phyloP scores from a whole-genome alignment of 345 rosid genomes.

The Eucalyptus tenuipes region DNA sequence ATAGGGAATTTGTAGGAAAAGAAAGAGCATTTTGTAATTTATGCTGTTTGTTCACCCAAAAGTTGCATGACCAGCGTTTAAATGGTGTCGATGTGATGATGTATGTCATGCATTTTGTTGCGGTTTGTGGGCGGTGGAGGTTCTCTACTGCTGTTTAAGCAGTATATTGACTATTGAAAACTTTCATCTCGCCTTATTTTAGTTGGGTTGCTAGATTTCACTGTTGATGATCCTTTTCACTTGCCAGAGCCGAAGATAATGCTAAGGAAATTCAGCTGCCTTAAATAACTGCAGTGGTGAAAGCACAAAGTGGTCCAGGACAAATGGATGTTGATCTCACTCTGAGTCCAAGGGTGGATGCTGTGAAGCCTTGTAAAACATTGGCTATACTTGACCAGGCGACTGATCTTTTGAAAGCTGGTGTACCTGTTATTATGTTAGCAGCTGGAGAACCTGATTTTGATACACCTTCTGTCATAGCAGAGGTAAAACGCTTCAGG shows the following conservation, averaged over 20 bases:
- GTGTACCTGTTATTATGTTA: constrained; percentile 71
- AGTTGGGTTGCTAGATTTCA: not conserved
- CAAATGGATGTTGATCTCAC: constrained; percentile 43
- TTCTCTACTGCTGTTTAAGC: not conserved
- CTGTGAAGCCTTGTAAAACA: constrained; percentile 85
- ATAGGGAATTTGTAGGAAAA: not conserved
- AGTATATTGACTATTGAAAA: not conserved
- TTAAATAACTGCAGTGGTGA: constrained; percentile 18
- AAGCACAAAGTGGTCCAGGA: constrained; percentile 20
- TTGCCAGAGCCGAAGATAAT: constrained; percentile 14
- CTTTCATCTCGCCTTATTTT: not conserved
- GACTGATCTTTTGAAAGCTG: constrained; percentile 79
- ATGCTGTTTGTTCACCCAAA: not conserved
- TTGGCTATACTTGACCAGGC: constrained; percentile 88
- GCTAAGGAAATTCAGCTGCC: constrained; percentile 8
- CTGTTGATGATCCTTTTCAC: not conserved
- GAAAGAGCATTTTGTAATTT: not conserved
- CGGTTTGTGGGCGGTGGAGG: not conserved
- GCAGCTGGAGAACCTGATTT: constrained; percentile 99
- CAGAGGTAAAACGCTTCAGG: constrained; percentile 35
- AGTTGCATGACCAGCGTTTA: not conserved
- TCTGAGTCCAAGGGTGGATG: constrained; percentile 64
- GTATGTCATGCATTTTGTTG: not conserved
- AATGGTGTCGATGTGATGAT: not conserved
- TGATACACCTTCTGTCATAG: constrained; percentile 60